A percentile compares a stretch with the other conserved stretches of the same genome.
phyloP scores from a whole-genome alignment of 495 filamentous ascomycete species.

The Xylaria intraflava region DNA sequence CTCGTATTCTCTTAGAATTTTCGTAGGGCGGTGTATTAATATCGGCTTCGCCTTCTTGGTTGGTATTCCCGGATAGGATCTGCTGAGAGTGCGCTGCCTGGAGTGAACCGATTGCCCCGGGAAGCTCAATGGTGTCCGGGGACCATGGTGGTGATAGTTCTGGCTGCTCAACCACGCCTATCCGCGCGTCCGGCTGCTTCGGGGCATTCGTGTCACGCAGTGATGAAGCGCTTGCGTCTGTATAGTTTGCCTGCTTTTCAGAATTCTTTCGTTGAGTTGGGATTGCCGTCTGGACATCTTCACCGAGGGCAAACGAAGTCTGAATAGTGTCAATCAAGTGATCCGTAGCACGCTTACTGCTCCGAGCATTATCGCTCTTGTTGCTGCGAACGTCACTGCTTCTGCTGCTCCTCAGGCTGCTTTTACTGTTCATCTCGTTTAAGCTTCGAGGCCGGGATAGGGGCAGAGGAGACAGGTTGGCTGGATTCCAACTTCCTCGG shows the following conservation, averaged over 20 bases:
- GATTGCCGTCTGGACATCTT: conserved; percentile 27
- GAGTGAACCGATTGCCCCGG: conserved; percentile 8
- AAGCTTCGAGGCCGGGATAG: conserved; percentile 26
- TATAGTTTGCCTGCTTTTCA: conserved; percentile 17
- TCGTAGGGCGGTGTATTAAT: background rate
- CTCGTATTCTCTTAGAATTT: conserved; percentile 42
- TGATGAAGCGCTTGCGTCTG: conserved; percentile 11
- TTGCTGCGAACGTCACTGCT: conserved; percentile 51
- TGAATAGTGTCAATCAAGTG: conserved; percentile 70
- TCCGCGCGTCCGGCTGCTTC: background rate
- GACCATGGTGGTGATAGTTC: background rate
- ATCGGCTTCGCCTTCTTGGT: conserved; percentile 1
- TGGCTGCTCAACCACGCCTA: background rate
- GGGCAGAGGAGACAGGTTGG: conserved; percentile 5
- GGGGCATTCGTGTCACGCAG: background rate
- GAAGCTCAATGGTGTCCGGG: background rate
- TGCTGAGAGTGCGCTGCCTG: conserved; percentile 20
- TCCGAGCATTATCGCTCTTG: conserved; percentile 53
- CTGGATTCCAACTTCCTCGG: conserved; percentile 24
- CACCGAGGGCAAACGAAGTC: conserved; percentile 45
- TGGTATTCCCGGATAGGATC: conserved; percentile 3
- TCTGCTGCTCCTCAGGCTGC: conserved; percentile 47
- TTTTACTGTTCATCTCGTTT: conserved; percentile 39
- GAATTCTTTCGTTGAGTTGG: conserved; percentile 14
- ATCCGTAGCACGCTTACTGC: conserved; percentile 62